phyloP scores from a whole-genome alignment of 495 filamentous ascomycete species.

The Penicillium daleae region DNA sequence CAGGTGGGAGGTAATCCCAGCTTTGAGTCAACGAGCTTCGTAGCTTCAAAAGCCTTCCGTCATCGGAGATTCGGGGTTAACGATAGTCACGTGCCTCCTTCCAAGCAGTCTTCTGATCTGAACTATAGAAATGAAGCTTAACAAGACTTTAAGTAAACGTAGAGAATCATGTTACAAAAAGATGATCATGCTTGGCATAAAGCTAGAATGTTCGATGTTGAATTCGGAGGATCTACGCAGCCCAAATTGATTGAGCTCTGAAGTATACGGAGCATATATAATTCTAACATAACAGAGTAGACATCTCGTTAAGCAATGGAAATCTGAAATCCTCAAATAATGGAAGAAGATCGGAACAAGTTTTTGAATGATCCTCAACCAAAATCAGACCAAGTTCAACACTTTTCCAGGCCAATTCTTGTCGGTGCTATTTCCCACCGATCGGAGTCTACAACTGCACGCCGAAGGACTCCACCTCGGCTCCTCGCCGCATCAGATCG shows the following conservation, averaged over 20 bases:
- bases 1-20: not conserved
- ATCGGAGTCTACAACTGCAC: conserved; percentile 7
- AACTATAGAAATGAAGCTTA: not conserved
- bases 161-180: not conserved
- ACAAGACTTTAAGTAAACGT: not conserved
- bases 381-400: not conserved
- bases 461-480: conserved; percentile 12
- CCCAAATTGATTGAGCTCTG: no score
- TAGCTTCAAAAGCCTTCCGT: conserved; percentile 1
- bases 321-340: not conserved
- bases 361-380: no score
- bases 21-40: not conserved
- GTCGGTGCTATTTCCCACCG: not conserved
- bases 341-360: no score
- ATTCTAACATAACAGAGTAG: not conserved
- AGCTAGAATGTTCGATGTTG: not conserved
- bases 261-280: no score
- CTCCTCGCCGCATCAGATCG: not conserved
- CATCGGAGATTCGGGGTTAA: conserved; percentile 13
- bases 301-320: not conserved
- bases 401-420: not conserved
- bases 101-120: not conserved
- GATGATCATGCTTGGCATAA: not conserved
- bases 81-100: conserved; percentile 2
- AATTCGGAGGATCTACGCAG: no score